phyloP scores from a whole-genome alignment of 345 rosid genomes.

The Moricandia arvensis region DNA sequence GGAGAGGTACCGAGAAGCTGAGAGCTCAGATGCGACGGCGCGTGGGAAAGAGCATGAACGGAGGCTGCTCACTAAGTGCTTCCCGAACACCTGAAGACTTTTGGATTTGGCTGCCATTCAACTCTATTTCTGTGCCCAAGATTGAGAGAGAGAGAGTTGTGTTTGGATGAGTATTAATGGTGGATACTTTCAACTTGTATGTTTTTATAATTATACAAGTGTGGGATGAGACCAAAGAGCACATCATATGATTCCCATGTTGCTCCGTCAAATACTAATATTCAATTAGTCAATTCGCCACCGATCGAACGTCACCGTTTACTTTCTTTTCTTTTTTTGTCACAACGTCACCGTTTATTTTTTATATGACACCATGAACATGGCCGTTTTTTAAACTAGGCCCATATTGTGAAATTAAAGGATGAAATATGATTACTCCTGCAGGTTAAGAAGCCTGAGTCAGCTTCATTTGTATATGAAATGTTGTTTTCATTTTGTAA shows the following conservation, averaged over 20 bases:
- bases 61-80: constrained; percentile 9
- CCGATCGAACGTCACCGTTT: not conserved
- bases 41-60: constrained; percentile 10
- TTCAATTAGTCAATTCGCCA: not conserved
- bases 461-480: too few species aligned
- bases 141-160: constrained; percentile 6
- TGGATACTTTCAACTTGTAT: not conserved
- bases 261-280: not conserved
- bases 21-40: not conserved
- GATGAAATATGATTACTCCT: not conserved
- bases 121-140: not conserved
- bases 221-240: constrained; percentile 15
- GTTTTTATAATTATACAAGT: constrained; percentile 6
- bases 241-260: constrained; percentile 23
- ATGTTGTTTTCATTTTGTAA: too few species aligned
- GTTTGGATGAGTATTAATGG: constrained; percentile 3
- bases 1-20: constrained; percentile 6
- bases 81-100: constrained; percentile 12
- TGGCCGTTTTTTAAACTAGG: not conserved
- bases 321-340: not conserved
- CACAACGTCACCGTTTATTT: not conserved
- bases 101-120: constrained; percentile 21
- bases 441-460: too few species aligned
- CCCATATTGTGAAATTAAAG: not conserved
- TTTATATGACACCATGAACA: not conserved